These are phyloP conservation scores for Syzygium jambos DNA, from an alignment of 345 rosid genomes.

Conservation along the genomic window DNA sequence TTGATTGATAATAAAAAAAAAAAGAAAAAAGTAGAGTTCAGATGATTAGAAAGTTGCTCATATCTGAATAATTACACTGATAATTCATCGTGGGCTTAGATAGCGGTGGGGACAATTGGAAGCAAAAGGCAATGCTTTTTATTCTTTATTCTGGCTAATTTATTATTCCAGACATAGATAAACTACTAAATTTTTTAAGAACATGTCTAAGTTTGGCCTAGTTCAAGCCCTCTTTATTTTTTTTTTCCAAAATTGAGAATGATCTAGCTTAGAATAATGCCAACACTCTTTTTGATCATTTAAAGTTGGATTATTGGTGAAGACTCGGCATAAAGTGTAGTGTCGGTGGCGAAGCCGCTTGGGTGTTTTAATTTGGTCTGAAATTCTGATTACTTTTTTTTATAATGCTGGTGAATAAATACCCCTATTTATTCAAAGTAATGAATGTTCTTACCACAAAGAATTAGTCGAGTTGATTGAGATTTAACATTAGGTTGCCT, in stretches of 20 bases:
- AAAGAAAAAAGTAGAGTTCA: neutral
- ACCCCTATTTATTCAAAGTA: neutral
- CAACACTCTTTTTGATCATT: neutral
- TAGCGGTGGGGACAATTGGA: neutral
- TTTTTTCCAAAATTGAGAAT: neutral
- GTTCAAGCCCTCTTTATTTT: neutral
- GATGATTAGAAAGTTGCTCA: neutral
- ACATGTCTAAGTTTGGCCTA: neutral
- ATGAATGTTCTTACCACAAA: neutral
- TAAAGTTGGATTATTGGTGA: neutral
- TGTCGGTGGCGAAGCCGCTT: neutral
- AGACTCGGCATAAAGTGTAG: neutral
- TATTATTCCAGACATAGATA: neutral
- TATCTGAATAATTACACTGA: neutral
- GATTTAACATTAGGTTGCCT: neutral
- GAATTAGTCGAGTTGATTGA: neutral
- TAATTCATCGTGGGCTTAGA: neutral
- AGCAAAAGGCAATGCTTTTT: neutral
- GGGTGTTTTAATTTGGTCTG: neutral
- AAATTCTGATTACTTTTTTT: neutral
- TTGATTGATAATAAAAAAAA: neutral
- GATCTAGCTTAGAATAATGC: neutral
- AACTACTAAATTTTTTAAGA: neutral
- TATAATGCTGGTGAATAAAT: neutral
- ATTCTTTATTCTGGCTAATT: neutral